These are phyloP conservation scores for Russula lepida DNA, from an alignment of 768 basidiomycete species.

Conservation along the genomic window DNA sequence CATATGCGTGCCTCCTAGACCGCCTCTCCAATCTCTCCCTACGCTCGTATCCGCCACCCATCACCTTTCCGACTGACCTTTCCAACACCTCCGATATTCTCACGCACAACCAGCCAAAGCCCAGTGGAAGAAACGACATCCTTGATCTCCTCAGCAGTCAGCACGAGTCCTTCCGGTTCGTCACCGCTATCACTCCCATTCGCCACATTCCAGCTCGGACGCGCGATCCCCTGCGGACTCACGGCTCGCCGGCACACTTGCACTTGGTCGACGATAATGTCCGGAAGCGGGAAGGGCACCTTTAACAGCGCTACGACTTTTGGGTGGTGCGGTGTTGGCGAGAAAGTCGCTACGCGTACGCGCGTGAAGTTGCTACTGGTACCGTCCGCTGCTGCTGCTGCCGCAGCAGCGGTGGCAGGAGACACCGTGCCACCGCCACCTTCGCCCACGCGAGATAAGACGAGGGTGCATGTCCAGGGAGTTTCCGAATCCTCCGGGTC, in stretches of 20 bases:
- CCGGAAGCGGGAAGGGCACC: constrained; percentile 81
- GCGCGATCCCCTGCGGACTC: constrained; percentile 29
- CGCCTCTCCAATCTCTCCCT: background rate
- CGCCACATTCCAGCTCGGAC: constrained; percentile 15
- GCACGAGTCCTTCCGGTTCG: constrained; percentile 40
- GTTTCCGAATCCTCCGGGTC: constrained; percentile 97
- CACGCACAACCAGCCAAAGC: constrained; percentile 86
- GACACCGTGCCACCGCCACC: background rate
- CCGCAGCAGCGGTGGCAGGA: background rate
- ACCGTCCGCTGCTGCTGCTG: constrained; percentile 8
- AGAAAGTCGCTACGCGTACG: constrained; percentile 74
- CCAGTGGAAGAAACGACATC: constrained; percentile 83
- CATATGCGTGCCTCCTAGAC: background rate
- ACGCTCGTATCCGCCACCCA: constrained; percentile 68
- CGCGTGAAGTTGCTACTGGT: constrained; percentile 21
- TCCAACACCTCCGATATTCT: constrained; percentile 87
- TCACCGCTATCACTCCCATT: background rate
- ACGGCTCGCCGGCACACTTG: constrained; percentile 43
- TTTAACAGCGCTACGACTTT: constrained; percentile 89
- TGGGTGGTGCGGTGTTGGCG: constrained; percentile 92
- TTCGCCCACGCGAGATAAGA: constrained; percentile 40
- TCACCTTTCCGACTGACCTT: constrained; percentile 70
- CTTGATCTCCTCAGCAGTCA: constrained; percentile 90
- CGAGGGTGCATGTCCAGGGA: constrained; percentile 87
- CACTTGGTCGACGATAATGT: constrained; percentile 63